phyloP scores from a whole-genome alignment of 352 stramenopile genomes.

The Phytophthora podocarpi region DNA sequence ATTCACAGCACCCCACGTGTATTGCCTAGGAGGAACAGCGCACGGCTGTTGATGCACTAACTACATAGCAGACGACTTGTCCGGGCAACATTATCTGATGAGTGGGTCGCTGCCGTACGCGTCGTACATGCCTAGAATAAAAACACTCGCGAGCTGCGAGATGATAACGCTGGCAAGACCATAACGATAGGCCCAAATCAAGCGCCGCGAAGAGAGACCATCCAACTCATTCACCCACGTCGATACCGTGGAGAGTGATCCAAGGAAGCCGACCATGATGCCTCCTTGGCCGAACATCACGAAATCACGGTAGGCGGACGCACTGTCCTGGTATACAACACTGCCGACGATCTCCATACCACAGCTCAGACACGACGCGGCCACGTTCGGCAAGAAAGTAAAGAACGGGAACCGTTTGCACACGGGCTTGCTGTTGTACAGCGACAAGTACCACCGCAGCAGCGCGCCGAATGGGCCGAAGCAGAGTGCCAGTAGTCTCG shows the following conservation, averaged over 20 bases:
- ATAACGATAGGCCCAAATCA: conserved; percentile 63
- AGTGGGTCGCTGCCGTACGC: conserved; percentile 48
- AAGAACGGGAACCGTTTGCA: conserved; percentile 68
- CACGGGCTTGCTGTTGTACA: conserved; percentile 50
- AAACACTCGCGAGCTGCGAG: conserved; percentile 60
- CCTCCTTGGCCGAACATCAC: conserved; percentile 52
- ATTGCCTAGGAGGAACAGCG: conserved; percentile 12
- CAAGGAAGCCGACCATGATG: conserved; percentile 56
- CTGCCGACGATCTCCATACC: conserved; percentile 50
- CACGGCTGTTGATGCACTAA: conserved; percentile 17
- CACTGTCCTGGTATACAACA: conserved; percentile 28
- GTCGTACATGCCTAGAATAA: conserved; percentile 57
- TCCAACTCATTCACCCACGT: conserved; percentile 73
- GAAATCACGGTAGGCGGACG: conserved; percentile 41
- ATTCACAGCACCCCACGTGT: conserved; percentile 10
- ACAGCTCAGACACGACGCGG: conserved; percentile 57
- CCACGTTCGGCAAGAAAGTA: conserved; percentile 69
- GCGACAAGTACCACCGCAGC: conserved; percentile 59
- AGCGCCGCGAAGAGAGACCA: conserved; percentile 43
- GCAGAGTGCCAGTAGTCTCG: conserved; percentile 54
- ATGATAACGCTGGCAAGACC: conserved; percentile 51
- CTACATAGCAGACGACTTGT: conserved; percentile 17
- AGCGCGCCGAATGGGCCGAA: conserved; percentile 65
- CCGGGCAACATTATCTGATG: conserved; percentile 23
- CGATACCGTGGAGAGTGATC: conserved; percentile 75